Conservation (phyloP, 1,284 basidiomycete genomes). For the Athelia sp. region DNA sequence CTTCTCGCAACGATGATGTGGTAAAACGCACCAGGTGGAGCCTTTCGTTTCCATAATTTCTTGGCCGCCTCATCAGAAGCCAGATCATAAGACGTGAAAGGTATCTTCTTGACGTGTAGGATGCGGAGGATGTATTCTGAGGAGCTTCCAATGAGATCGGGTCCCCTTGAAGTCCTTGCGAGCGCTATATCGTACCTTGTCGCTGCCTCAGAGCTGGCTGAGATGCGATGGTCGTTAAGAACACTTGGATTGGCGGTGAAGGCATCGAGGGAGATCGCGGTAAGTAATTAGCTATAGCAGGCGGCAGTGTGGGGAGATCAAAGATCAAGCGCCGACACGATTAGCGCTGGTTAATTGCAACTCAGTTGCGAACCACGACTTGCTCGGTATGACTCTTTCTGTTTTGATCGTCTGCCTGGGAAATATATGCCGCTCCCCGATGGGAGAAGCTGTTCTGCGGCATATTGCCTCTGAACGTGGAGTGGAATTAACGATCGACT, state of each 20-base stretch:
- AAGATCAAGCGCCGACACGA: no score
- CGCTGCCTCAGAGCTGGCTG: constrained; percentile 69
- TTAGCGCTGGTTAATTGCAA: no score
- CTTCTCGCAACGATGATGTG: neutral
- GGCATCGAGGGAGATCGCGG: constrained; percentile 40
- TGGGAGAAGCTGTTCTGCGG: constrained; percentile 57
- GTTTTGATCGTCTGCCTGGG: constrained; percentile 71
- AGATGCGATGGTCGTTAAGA: constrained; percentile 81
- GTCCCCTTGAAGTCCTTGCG: neutral
- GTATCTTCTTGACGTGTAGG: constrained; percentile 77
- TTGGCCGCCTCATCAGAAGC: constrained; percentile 80
- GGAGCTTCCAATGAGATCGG: constrained; percentile 3
- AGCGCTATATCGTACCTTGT: constrained; percentile 44
- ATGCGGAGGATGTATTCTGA: constrained; percentile 71
- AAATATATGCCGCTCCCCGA: constrained; percentile 12
- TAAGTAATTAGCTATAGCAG: neutral
- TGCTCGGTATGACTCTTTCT: constrained; percentile 25
- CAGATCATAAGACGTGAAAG: constrained; percentile 74
- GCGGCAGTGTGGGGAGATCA: no score
- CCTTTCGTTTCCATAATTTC: constrained; percentile 73
- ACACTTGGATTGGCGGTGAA: constrained; percentile 73
- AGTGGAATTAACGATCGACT: constrained; percentile 62
- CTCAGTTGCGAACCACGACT: neutral
- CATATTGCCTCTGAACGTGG: constrained; percentile 59
- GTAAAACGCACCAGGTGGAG: constrained; percentile 49